phyloP scores from a whole-genome alignment of 1,284 basidiomycete genomes.

The Microbotryomycetes sp. region DNA sequence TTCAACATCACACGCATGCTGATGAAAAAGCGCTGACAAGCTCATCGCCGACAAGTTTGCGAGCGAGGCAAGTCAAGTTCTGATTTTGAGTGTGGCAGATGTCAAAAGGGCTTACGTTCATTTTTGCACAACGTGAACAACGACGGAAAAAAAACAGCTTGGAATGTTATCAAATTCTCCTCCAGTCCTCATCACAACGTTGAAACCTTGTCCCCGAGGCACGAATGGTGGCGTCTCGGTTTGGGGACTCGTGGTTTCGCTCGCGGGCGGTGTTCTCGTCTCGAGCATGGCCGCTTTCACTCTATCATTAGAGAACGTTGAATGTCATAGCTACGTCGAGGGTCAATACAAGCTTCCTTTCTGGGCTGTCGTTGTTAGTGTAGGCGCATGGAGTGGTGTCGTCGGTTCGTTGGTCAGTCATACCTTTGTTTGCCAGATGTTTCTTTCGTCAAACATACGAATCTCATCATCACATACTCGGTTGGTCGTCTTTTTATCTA shows the following conservation, averaged over 20 bases:
- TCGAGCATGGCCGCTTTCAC: slow-evolving; percentile 56
- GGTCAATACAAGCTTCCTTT: slow-evolving; percentile 18
- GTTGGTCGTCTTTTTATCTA: background rate
- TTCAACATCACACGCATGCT: background rate
- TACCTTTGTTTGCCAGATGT: background rate
- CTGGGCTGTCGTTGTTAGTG: slow-evolving; percentile 50
- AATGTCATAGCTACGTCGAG: slow-evolving; percentile 43
- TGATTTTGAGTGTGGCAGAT: background rate
- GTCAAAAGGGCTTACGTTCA: too few species aligned
- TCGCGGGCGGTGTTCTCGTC: slow-evolving; percentile 66
- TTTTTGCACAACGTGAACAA: too few species aligned
- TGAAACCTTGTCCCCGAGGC: slow-evolving; percentile 68
- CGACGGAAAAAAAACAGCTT: too few species aligned
- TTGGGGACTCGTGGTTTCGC: slow-evolving; percentile 66
- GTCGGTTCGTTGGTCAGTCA: slow-evolving; percentile 64
- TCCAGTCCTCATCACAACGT: slow-evolving; percentile 69
- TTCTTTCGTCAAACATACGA: too few species aligned
- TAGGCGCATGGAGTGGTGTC: slow-evolving; percentile 61
- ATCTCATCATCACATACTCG: slow-evolving; percentile 1
- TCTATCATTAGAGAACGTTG: slow-evolving; percentile 58
- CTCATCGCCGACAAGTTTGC: slow-evolving; percentile 32
- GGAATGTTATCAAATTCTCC: slow-evolving; percentile 66
- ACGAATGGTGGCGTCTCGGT: slow-evolving; percentile 83
- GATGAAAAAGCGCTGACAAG: too few species aligned
- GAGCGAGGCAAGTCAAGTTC: slow-evolving; percentile 17